Conservation (phyloP, 2,329 filamentous ascomycete species). For the Dryadomyces quercus-mongolicae region DNA sequence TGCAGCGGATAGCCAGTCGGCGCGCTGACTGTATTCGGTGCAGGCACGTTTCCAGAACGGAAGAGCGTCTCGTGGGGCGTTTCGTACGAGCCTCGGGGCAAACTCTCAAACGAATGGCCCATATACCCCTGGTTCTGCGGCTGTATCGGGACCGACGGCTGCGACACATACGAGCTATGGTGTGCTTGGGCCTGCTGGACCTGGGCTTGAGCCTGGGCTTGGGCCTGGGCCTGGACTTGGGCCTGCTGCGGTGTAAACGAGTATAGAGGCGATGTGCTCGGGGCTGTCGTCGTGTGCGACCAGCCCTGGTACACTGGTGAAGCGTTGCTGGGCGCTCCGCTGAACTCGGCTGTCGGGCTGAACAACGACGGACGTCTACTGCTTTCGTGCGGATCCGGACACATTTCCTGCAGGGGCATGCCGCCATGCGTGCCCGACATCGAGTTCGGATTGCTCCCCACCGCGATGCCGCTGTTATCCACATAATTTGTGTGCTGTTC, state of each 20-base stretch:
- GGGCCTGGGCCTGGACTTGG: neutral
- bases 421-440: constrained; percentile 19
- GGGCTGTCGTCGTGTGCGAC: constrained; percentile 29
- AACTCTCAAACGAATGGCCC: constrained; percentile 16
- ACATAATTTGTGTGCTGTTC: constrained; percentile 27
- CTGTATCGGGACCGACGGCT: constrained; percentile 15
- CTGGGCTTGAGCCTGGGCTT: neutral
- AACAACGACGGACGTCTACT: constrained; percentile 35
- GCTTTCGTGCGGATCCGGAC: constrained; percentile 30
- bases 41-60: constrained; percentile 13
- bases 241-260: constrained; percentile 29
- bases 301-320: constrained; percentile 29
- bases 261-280: constrained; percentile 31
- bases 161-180: constrained; percentile 16
- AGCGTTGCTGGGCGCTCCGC: constrained; percentile 21
- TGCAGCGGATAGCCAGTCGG: constrained; percentile 13
- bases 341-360: constrained; percentile 27
- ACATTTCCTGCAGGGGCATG: constrained; percentile 32
- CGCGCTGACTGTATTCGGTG: constrained; percentile 9
- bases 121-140: constrained; percentile 17
- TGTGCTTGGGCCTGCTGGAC: constrained; percentile 13
- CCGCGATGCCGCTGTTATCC: constrained; percentile 22
- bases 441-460: constrained; percentile 19
- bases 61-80: constrained; percentile 16
- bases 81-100: constrained; percentile 17